phyloP scores from a whole-genome alignment of 495 filamentous ascomycete species.

The Sordaria brevicollis region DNA sequence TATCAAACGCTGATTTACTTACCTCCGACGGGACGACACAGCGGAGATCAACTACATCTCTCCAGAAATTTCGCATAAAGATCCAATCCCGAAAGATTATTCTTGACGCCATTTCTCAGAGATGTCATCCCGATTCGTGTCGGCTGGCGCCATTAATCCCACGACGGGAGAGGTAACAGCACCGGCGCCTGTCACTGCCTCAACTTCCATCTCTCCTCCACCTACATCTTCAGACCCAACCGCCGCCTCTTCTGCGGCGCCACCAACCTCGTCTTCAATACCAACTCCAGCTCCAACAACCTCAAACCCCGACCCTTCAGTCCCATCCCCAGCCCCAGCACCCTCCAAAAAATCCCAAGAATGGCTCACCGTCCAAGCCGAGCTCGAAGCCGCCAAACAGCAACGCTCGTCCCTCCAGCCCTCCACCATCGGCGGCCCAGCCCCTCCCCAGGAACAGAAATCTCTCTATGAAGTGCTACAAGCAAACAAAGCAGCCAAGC shows the following conservation, averaged over 20 bases:
- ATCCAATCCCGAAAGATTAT: neutral
- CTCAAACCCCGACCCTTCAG: neutral
- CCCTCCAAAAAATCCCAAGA: slow-evolving; percentile 13
- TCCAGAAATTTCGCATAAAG: neutral
- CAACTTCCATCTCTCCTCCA: neutral
- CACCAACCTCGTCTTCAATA: neutral
- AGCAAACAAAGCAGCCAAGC: slow-evolving; percentile 93
- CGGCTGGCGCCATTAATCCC: slow-evolving; percentile 65
- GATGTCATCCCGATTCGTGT: slow-evolving; percentile 83
- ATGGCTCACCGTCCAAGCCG: slow-evolving; percentile 67
- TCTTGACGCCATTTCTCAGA: neutral
- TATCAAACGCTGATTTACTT: no score
- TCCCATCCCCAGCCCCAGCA: neutral
- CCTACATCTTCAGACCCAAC: neutral
- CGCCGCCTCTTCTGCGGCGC: neutral
- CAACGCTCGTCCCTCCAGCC: neutral
- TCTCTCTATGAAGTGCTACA: slow-evolving; percentile 80
- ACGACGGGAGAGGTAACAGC: slow-evolving; percentile 25
- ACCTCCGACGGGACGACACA: neutral
- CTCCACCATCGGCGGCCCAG: neutral
- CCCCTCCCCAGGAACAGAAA: slow-evolving; percentile 48
- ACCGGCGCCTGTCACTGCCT: neutral
- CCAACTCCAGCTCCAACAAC: neutral
- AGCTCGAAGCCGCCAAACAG: slow-evolving; percentile 56
- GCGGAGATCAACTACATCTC: neutral